Evolutionary conservation across 345 rosid genomes (phyloP), one percentile per base, ranked within the genome.

Genomic region (Ceriops decandra): DNA sequence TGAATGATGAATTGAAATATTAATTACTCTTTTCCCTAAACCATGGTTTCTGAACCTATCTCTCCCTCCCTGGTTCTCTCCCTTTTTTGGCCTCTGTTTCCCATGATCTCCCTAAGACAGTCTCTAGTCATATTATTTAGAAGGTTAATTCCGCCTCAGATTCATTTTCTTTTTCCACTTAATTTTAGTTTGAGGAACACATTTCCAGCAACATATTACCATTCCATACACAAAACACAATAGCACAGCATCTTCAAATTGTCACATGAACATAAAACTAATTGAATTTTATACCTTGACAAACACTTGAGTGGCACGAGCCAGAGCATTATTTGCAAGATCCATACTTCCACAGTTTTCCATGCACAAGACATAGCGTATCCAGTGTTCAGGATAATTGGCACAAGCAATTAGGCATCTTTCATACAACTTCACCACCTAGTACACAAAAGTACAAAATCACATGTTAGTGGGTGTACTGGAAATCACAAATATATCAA

Each of bases 391-490:
- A 0, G 98, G 87, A 82, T 95, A 95, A 78, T 83, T 95, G 49
- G 99, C 98, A 74, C 99, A 95, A 17, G 99, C 96, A 72, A 95
- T 84, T 24, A 95, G 74, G 82, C 98, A 95, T 73, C 98, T 88
- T 84, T 95, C 99, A 76, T 88, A 92, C 69, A 92, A 71, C 85
- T 90, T 95, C 70, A 92, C 90, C 76, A 90, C 97, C 99, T 92
- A 72, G 66, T 59, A 63, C 68, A 67, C 68, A 72, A 77, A 76
- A 71, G 72, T 6, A 68, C 17, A 6, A 51, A 52, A 77, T 66
- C 68, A 56, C 30, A 59, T 65, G 62, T 73, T 57, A 64, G 69
- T 66, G 69, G 65, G 26, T 67, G 52, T 19, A 72, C 24, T 42
- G 32, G 28, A 49, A 51, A 35, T 38, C 62, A 56, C 21, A 58